Evolutionary conservation across 1,139 yeast genomes (phyloP).

Genomic region (Zygosaccharomyces sapae): DNA sequence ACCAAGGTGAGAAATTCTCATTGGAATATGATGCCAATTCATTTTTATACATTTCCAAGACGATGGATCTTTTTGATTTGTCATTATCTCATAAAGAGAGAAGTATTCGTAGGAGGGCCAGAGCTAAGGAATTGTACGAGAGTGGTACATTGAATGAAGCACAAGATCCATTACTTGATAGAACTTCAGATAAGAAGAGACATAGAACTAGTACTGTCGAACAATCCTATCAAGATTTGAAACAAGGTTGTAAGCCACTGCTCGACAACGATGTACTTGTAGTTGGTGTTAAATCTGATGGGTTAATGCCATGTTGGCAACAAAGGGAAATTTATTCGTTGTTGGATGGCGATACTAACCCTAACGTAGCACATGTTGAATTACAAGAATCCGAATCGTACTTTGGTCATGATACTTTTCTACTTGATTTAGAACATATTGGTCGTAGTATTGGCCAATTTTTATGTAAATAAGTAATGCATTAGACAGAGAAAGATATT

Average conservation of each 20-base stretch:
- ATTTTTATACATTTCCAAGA: constrained; percentile 78
- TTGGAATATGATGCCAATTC: constrained; percentile 90
- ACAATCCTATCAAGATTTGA: constrained; percentile 57
- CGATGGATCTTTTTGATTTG: constrained; percentile 90
- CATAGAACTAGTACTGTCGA: constrained; percentile 41
- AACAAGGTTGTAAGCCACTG: constrained; percentile 59
- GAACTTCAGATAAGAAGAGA: constrained; percentile 45
- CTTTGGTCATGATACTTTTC: constrained; percentile 88
- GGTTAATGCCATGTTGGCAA: constrained; percentile 91
- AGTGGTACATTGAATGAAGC: constrained; percentile 25
- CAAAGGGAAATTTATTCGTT: constrained; percentile 75
- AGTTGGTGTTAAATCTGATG: constrained; percentile 88
- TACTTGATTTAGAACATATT: constrained; percentile 70
- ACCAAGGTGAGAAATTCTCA: constrained; percentile 91
- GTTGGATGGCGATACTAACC: constrained; percentile 42
- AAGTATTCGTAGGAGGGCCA: constrained; percentile 43
- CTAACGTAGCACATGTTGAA: constrained; percentile 55
- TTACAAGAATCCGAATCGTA: constrained; percentile 69
- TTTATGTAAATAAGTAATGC: constrained; percentile 37
- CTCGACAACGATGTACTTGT: constrained; percentile 66
- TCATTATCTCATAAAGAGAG: constrained; percentile 47
- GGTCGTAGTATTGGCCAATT: constrained; percentile 72
- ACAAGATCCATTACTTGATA: constrained; percentile 40
- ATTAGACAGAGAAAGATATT: constrained; percentile 4
- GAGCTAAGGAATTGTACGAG: constrained; percentile 36